Evolutionary conservation across 169 alveolate species (phyloP).

Genomic region (Plasmodium knowlesi): DNA sequence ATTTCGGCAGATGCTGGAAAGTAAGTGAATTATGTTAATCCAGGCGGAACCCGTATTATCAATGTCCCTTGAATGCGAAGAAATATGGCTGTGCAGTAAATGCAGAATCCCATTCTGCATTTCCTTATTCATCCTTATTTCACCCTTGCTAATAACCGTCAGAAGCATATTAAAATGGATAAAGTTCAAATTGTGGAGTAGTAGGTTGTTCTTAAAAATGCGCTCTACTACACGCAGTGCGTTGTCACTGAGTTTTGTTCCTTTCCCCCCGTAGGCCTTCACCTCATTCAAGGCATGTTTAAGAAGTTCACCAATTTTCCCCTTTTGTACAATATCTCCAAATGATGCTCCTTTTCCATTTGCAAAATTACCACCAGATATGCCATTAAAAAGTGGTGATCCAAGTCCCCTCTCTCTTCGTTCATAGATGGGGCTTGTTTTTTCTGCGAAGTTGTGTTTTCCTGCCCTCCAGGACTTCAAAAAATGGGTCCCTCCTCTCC

Average conservation of each 20-base stretch:
- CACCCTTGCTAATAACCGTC: slow-evolving; percentile 33
- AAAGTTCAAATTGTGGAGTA: slow-evolving; percentile 20
- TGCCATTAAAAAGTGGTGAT: not conserved
- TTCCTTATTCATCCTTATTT: slow-evolving; percentile 34
- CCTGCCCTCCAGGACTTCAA: not conserved
- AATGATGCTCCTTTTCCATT: not conserved
- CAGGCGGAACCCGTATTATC: slow-evolving; percentile 55
- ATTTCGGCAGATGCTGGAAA: slow-evolving; percentile 24
- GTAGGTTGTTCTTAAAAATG: slow-evolving; percentile 19
- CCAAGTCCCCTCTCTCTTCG: not conserved
- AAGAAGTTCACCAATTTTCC: slow-evolving; percentile 17
- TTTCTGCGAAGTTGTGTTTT: not conserved
- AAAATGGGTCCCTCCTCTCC: slow-evolving; percentile 1
- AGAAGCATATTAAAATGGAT: slow-evolving; percentile 62
- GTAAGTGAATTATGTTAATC: slow-evolving; percentile 46
- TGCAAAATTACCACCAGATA: not conserved
- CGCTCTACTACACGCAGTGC: slow-evolving; percentile 16
- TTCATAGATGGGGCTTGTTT: not conserved
- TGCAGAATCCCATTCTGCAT: slow-evolving; percentile 24
- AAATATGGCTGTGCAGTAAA: slow-evolving; percentile 32
- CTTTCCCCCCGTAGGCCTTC: slow-evolving; percentile 9
- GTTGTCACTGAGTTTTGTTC: not conserved
- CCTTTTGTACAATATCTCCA: not conserved
- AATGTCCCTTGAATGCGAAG: not conserved
- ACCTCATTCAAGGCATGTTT: not conserved